phyloP scores from a whole-genome alignment of 805 yeast genomes.

The Suhomyces tanzawaensis region DNA sequence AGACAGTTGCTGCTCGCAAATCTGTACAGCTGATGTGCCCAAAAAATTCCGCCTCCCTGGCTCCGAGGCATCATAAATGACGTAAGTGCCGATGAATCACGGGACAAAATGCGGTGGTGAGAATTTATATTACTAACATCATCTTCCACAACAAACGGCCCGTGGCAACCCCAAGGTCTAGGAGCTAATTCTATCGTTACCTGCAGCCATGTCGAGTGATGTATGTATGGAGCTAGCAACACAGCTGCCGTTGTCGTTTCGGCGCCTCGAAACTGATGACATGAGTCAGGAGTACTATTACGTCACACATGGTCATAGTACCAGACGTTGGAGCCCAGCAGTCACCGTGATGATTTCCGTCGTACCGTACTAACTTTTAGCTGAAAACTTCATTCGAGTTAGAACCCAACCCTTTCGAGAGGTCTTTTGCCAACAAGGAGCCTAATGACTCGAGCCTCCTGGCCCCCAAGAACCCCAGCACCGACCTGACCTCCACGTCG shows the following conservation, averaged over 20 bases:
- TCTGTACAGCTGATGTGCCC: no score
- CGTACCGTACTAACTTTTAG: slow-evolving; percentile 23
- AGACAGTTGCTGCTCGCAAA: no score
- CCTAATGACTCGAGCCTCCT: background rate
- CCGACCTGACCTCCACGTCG: slow-evolving; percentile 1
- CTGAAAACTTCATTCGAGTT: slow-evolving; percentile 57
- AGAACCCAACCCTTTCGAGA: slow-evolving; percentile 95
- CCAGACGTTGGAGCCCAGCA: background rate
- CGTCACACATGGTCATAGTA: slow-evolving; percentile 3
- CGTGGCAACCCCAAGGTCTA: background rate
- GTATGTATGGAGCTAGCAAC: slow-evolving; percentile 8
- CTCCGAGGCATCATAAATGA: slow-evolving; percentile 2
- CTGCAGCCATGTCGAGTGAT: slow-evolving; percentile 10
- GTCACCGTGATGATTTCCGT: background rate
- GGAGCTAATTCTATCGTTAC: background rate
- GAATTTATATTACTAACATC: background rate
- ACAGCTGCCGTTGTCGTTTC: background rate
- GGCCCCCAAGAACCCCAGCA: slow-evolving; percentile 6
- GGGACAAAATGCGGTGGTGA: slow-evolving; percentile 2
- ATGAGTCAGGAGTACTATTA: slow-evolving; percentile 1
- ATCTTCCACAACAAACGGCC: background rate
- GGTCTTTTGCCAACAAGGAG: slow-evolving; percentile 77
- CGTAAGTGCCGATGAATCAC: slow-evolving; percentile 4
- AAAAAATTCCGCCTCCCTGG: background rate
- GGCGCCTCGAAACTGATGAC: background rate